These are phyloP conservation scores for Cokeromyces recurvatus DNA, from an alignment of 371 early-diverging fungal species.

Conservation along the genomic window DNA sequence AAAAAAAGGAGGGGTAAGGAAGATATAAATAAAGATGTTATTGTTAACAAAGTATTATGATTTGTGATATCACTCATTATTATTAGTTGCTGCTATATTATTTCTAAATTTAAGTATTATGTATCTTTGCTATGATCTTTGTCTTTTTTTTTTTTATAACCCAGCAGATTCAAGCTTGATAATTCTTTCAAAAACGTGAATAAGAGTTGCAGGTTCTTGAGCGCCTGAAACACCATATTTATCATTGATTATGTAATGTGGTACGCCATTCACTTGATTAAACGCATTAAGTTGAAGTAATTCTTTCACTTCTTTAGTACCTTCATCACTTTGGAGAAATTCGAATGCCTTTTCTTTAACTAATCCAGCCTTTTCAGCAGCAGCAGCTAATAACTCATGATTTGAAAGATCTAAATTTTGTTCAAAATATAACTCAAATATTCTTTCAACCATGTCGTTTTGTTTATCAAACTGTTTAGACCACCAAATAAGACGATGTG, in stretches of 20 bases:
- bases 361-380: conserved; percentile 59
- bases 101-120: no score
- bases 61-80: no score
- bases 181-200: conserved; percentile 52
- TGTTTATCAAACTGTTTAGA: conserved; percentile 51
- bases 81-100: no score
- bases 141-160: no score
- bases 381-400: conserved; percentile 44
- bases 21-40: no score
- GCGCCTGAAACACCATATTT: conserved; percentile 66
- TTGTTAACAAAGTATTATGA: no score
- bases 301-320: conserved; percentile 36
- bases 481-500: conserved; percentile 65
- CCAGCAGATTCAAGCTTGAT: no score
- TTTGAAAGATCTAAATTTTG: conserved; percentile 57
- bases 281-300: conserved; percentile 31
- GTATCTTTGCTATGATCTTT: no score
- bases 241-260: conserved; percentile 57
- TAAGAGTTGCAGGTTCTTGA: conserved; percentile 56
- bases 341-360: conserved; percentile 36
- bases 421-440: conserved; percentile 68
- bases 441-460: conserved; percentile 51
- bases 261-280: conserved; percentile 61
- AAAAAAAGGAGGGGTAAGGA: no score
- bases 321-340: conserved; percentile 53